Conservation (phyloP, 2,329 filamentous ascomycete genomes). For the Aspergillus neoniger region DNA sequence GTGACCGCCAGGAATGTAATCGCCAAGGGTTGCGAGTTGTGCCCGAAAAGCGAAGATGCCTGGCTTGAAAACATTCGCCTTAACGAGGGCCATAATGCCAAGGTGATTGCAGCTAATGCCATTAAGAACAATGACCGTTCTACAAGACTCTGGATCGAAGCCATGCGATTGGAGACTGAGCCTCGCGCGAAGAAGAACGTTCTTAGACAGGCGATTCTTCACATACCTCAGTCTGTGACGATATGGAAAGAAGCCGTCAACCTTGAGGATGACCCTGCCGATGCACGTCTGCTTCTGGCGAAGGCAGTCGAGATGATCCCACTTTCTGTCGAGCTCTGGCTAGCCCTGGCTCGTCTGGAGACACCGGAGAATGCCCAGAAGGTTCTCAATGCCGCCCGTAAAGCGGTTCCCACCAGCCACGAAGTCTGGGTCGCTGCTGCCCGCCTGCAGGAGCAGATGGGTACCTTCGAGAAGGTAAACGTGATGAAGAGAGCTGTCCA, state of each 20-base stretch:
- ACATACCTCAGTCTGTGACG: conserved; percentile 89
- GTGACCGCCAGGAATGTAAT: conserved; percentile 88
- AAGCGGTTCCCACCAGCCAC: conserved; percentile 87
- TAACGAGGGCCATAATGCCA: conserved; percentile 89
- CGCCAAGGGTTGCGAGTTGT: conserved; percentile 82
- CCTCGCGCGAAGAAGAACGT: conserved; percentile 87
- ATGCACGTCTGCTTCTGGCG: conserved; percentile 83
- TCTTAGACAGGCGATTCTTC: conserved; percentile 83
- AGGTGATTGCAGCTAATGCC: conserved; percentile 89
- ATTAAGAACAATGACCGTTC: conserved; percentile 90
- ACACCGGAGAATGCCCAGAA: conserved; percentile 89
- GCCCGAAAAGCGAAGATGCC: conserved; percentile 89
- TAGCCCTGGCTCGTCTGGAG: conserved; percentile 87
- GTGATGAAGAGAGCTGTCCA: conserved; percentile 95
- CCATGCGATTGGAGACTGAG: conserved; percentile 87
- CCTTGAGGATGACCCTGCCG: conserved; percentile 83
- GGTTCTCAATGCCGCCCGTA: conserved; percentile 91
- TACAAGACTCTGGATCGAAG: conserved; percentile 89
- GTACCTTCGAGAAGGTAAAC: conserved; percentile 75
- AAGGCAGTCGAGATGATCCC: conserved; percentile 97
- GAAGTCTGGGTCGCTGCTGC: conserved; percentile 97
- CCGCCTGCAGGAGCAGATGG: conserved; percentile 85
- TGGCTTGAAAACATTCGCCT: conserved; percentile 96
- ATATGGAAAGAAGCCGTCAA: conserved; percentile 99
- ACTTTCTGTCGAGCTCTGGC: conserved; percentile 89